These are phyloP conservation scores for Chlorella sp. DNA, from an alignment of 139 green algal genomes.

Conservation along the genomic window DNA sequence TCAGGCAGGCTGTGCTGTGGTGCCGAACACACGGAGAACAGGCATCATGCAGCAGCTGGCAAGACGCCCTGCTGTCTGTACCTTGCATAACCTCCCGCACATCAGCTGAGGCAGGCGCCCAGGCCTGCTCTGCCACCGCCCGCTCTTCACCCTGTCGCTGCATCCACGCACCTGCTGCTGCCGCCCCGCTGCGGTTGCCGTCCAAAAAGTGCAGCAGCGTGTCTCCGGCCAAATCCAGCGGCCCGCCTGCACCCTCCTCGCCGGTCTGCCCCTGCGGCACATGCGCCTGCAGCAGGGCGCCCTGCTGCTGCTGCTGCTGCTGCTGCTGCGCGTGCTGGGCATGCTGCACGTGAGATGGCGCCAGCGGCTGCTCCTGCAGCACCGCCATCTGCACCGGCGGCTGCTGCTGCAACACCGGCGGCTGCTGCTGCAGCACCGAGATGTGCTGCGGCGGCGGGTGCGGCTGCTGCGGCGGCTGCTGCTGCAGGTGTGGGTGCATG, in stretches of 20 bases:
- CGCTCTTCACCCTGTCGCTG: too few species aligned
- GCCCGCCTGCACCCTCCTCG: not conserved
- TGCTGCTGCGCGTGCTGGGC: not conserved
- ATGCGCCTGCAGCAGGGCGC: not conserved
- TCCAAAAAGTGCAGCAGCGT: constrained; percentile 5
- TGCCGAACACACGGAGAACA: too few species aligned
- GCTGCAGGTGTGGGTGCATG: constrained; percentile 4
- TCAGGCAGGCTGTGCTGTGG: too few species aligned
- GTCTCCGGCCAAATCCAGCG: not conserved
- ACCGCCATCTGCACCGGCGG: too few species aligned
- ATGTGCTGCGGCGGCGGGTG: not conserved
- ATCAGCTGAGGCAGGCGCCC: too few species aligned
- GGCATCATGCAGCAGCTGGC: too few species aligned
- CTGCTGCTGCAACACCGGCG: not conserved
- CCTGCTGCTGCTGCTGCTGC: constrained; percentile 17
- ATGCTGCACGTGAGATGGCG: not conserved
- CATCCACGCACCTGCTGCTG: too few species aligned
- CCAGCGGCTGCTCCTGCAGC: not conserved
- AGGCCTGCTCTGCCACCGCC: too few species aligned
- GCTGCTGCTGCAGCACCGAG: not conserved
- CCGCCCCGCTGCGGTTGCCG: not conserved
- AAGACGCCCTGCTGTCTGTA: too few species aligned
- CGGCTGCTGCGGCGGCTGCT: not conserved
- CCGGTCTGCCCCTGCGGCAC: not conserved
- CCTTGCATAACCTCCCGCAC: too few species aligned